Conservation (phyloP, 2,329 filamentous ascomycete species). For the Aspergillus latus region DNA sequence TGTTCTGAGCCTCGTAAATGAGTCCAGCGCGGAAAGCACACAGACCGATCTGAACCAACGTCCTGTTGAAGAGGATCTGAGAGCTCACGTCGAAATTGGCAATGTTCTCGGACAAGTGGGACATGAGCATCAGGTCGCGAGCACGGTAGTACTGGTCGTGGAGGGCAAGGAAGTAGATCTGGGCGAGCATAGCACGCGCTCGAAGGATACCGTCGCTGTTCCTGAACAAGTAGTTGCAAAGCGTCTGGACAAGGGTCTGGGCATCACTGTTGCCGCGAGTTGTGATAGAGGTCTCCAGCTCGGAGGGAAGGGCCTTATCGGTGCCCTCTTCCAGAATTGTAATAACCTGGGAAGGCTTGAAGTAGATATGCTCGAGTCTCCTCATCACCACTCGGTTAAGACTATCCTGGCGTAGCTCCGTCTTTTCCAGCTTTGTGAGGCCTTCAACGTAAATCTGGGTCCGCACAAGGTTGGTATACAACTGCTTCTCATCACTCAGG, state of each 20-base stretch:
- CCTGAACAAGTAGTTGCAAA: slow-evolving; percentile 93
- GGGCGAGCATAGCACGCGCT: slow-evolving; percentile 94
- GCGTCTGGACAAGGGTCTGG: slow-evolving; percentile 70
- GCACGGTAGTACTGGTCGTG: slow-evolving; percentile 98
- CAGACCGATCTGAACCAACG: slow-evolving; percentile 93
- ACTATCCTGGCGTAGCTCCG: slow-evolving; percentile 78
- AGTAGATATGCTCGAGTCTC: slow-evolving; percentile 95
- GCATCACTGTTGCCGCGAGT: slow-evolving; percentile 71
- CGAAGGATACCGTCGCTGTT: slow-evolving; percentile 95
- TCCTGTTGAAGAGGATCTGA: slow-evolving; percentile 98
- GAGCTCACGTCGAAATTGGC: slow-evolving; percentile 94
- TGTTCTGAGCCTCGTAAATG: slow-evolving; percentile 96
- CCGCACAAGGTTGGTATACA: slow-evolving; percentile 92
- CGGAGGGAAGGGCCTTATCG: slow-evolving; percentile 74
- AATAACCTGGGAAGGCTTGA: slow-evolving; percentile 94
- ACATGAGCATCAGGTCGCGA: slow-evolving; percentile 99
- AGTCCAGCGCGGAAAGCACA: slow-evolving; percentile 97
- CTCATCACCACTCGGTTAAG: slow-evolving; percentile 92
- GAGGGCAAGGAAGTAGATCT: slow-evolving; percentile 96
- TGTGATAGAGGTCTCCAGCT: slow-evolving; percentile 76
- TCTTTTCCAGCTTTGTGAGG: slow-evolving; percentile 66
- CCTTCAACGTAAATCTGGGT: slow-evolving; percentile 84
- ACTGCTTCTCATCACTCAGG: slow-evolving; percentile 79
- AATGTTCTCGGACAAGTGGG: slow-evolving; percentile 96
- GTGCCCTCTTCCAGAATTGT: slow-evolving; percentile 91